phyloP scores from a whole-genome alignment of 768 basidiomycete species.

The Russula sp. region DNA sequence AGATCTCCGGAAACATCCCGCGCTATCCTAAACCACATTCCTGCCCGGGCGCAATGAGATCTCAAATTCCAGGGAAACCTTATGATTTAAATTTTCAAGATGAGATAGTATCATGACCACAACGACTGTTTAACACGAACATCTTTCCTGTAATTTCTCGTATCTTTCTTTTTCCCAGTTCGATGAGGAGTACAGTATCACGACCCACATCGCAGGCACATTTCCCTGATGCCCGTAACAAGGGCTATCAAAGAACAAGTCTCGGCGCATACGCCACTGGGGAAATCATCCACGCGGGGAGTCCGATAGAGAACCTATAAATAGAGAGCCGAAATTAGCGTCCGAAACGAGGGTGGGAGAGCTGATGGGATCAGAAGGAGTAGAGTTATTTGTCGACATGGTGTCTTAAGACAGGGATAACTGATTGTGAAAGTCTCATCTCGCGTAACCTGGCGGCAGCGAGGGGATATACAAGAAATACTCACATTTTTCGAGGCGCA shows the following conservation, averaged over 20 bases:
- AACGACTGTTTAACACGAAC: not conserved
- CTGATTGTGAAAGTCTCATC: constrained; percentile 27
- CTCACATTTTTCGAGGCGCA: constrained; percentile 11
- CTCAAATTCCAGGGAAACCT: not conserved
- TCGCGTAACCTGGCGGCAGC: not conserved
- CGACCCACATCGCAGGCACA: not conserved
- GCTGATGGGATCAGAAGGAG: constrained; percentile 1
- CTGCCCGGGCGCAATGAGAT: not conserved
- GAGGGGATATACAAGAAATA: not conserved
- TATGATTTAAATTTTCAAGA: not conserved
- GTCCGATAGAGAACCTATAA: constrained; percentile 1
- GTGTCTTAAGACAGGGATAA: constrained; percentile 30
- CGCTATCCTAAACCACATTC: not conserved
- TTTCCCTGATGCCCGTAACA: not conserved
- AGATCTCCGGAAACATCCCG: not conserved
- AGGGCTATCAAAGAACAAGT: not conserved
- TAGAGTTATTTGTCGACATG: constrained; percentile 19
- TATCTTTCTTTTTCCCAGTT: no score
- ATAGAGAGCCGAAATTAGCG: not conserved
- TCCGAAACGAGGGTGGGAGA: not conserved
- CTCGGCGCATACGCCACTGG: not conserved
- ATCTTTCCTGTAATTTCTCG: not conserved
- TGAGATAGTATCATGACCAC: not conserved
- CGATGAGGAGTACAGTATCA: not conserved
- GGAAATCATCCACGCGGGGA: not conserved